Evolutionary conservation across 2,329 filamentous ascomycete genomes (phyloP).

Genomic region (Colletotrichum lentis): DNA sequence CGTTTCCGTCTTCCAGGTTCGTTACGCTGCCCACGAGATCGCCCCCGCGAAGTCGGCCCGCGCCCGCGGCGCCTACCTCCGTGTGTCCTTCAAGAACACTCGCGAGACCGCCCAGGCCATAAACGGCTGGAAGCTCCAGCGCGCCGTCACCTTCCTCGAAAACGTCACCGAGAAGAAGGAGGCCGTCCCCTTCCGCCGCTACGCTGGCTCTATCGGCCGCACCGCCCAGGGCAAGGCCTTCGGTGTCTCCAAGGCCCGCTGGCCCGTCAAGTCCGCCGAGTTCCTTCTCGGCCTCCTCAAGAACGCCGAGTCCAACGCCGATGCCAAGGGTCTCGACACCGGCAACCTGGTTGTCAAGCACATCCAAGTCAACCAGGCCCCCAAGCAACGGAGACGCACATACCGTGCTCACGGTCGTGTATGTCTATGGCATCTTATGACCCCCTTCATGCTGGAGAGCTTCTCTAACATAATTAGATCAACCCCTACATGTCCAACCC

Average conservation of each 20-base stretch:
- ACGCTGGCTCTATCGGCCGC: constrained; percentile 93
- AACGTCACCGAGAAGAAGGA: constrained; percentile 98
- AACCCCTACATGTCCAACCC: constrained; percentile 99
- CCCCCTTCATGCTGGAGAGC: too few species aligned
- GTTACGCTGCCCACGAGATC: constrained; percentile 93
- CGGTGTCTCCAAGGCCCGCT: constrained; percentile 97
- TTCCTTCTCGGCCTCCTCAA: constrained; percentile 96
- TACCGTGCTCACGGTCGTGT: constrained; percentile 99
- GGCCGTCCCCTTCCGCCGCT: constrained; percentile 98
- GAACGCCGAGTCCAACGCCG: constrained; percentile 97
- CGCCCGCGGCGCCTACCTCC: constrained; percentile 97
- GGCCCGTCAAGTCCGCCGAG: constrained; percentile 99
- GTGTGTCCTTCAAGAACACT: constrained; percentile 99
- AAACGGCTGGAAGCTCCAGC: constrained; percentile 98
- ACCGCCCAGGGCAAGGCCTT: constrained; percentile 99
- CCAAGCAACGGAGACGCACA: constrained; percentile 98
- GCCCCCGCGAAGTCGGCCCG: constrained; percentile 91
- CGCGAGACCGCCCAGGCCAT: constrained; percentile 99
- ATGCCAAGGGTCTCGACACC: constrained; percentile 97
- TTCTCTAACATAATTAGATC: constrained; percentile 71
- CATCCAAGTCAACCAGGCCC: constrained; percentile 99
- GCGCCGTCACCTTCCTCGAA: constrained; percentile 95
- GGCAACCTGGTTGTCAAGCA: constrained; percentile 98
- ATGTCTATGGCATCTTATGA: constrained; percentile 58
- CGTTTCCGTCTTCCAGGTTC: constrained; percentile 68